A percentile compares a stretch with the other conserved stretches of the same genome.
phyloP scores from a whole-genome alignment of 1,284 basidiomycete species.

The Cyathus olla region DNA sequence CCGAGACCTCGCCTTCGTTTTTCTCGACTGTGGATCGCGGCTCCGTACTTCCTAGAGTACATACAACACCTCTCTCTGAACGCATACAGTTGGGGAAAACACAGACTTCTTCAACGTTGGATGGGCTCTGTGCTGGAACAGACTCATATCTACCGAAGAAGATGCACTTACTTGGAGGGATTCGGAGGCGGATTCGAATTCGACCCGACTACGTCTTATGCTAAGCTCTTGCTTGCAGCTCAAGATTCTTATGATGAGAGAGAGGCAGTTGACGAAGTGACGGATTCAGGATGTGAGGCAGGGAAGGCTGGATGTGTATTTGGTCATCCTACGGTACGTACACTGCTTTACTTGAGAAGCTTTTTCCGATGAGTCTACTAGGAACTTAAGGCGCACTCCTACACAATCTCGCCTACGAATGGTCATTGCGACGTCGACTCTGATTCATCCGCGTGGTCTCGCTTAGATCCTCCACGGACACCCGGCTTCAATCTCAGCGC shows the following conservation, averaged over 20 bases:
- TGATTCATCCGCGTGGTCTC: conserved; percentile 23
- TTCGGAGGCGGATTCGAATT: conserved; percentile 38
- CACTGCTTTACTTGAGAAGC: too few species aligned
- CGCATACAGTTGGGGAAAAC: conserved; percentile 23
- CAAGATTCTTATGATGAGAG: conserved; percentile 13
- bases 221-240: conserved; percentile 13
- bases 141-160: conserved; percentile 33
- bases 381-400: too few species aligned
- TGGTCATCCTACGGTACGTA: too few species aligned
- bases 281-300: too few species aligned
- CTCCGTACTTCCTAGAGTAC: conserved; percentile 9
- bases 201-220: conserved; percentile 35
- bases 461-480: conserved; percentile 17
- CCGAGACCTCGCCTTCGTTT: conserved; percentile 16
- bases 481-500: background rate
- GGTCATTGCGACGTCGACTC: conserved; percentile 18
- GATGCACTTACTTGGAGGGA: conserved; percentile 35
- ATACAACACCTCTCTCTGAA: background rate
- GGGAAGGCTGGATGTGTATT: too few species aligned
- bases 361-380: too few species aligned
- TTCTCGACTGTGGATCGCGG: conserved; percentile 30
- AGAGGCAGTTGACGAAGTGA: too few species aligned
- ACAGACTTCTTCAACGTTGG: conserved; percentile 44
- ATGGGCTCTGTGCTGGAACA: conserved; percentile 33
- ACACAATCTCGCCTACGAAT: too few species aligned